Evolutionary conservation across 371 early-diverging fungal genomes (phyloP), one percentile per base, ranked within the genome.

Genomic region (Mortierella sp.): DNA sequence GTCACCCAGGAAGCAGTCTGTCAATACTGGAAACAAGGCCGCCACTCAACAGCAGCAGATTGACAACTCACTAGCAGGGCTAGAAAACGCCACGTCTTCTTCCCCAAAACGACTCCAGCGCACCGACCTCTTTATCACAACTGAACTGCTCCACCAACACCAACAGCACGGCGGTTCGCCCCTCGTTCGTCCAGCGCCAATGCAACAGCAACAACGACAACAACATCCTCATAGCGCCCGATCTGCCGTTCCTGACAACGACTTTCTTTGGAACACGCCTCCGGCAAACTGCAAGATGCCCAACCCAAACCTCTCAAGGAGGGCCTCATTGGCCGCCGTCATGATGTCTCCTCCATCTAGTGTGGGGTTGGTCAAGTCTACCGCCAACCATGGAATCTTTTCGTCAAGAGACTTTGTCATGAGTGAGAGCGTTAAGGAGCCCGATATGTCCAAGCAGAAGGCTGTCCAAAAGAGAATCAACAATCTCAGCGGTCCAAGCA

Each of bases 241-340:
- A 68, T 29, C 77, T 16, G 8, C 74, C 58, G 60, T 77, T 1
- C 8, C 49, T 14, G 74, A 73, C 21, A 48, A 10, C 11, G 71
- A 55, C 4, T 12, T 72, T 38, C 75, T 48, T 10, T 71, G 51
- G 55, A 72, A 75, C 54, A 65, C 73, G 1, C 77, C 80, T 7
- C 80, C 84, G 21, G 78, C 84, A 18, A 83, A 77, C 48, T 80
- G 84, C 70, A 80, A 71, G 43, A 46, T 75, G 49, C 72, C 74
- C 21, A 65, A 44, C 32, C 58, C 74, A 55, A 71, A 56, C 35
- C 43, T 80, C 16, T 56, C 78, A 46, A 75, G 81, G 41, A 80
- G 81, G 43, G 72, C 84, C 8, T 77, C 78, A 24, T 32, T 80
- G 8, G 70, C 49, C 6, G 70, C 54, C 16, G 29, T 54, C 35